phyloP scores from a whole-genome alignment of 108 stramenopile genomes.

The Heterococcus sp. region DNA sequence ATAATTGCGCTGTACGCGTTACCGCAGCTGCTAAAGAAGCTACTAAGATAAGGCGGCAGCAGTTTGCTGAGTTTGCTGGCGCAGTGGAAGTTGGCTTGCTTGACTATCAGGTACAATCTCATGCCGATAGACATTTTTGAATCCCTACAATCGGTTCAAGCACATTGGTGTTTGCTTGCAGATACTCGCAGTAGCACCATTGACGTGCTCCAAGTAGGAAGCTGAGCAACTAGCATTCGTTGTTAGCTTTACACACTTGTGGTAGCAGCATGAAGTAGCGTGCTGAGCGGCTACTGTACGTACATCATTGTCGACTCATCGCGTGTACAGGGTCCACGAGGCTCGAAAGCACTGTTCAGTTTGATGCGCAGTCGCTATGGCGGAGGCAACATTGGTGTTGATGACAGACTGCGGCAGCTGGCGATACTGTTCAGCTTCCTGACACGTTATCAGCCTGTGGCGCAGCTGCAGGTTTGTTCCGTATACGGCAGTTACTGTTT shows the following conservation, averaged over 20 bases:
- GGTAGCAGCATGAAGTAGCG: too few species aligned
- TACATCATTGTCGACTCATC: too few species aligned
- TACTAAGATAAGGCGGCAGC: background rate
- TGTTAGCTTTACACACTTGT: too few species aligned
- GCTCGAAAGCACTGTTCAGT: constrained; percentile 32
- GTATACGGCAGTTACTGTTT: background rate
- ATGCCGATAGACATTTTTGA: too few species aligned
- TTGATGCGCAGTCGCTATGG: constrained; percentile 43
- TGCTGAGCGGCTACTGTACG: too few species aligned
- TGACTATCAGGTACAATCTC: constrained; percentile 5
- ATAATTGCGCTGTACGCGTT: too few species aligned
- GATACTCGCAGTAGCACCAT: too few species aligned
- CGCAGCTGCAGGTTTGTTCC: background rate
- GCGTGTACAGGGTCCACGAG: constrained; percentile 31
- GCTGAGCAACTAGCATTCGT: too few species aligned
- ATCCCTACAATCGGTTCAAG: too few species aligned
- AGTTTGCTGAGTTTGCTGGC: constrained; percentile 46
- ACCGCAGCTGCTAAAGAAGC: background rate
- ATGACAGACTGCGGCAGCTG: constrained; percentile 39
- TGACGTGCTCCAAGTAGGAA: too few species aligned
- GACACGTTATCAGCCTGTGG: constrained; percentile 20
- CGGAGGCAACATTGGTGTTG: background rate
- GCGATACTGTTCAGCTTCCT: constrained; percentile 46
- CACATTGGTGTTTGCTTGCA: too few species aligned
- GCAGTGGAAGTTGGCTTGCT: constrained; percentile 43